Evolutionary conservation across 140 eudicot genomes (phyloP).

Genomic region (Stevia rebaudiana): DNA sequence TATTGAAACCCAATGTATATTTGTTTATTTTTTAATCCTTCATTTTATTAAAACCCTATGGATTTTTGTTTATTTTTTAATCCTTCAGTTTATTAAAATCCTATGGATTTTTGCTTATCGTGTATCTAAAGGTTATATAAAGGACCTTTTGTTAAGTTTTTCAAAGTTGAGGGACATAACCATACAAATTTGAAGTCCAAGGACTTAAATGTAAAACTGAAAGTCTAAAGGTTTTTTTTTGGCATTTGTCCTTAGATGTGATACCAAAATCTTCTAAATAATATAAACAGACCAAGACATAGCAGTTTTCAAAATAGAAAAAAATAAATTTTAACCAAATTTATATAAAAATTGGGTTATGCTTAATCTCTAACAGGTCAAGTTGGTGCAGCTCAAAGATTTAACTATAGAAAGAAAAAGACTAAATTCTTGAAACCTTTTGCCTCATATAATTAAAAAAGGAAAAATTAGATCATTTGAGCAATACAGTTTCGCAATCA

Average conservation of each 20-base stretch:
- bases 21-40: neutral
- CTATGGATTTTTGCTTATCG: neutral
- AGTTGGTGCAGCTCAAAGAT: neutral
- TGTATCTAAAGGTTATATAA: neutral
- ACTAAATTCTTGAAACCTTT: neutral
- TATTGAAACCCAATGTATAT: no score
- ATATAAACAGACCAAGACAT: no score
- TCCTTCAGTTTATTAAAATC: neutral
- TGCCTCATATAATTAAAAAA: no score
- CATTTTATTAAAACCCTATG: no score
- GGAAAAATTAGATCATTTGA: no score
- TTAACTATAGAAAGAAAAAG: neutral
- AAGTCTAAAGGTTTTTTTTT: no score
- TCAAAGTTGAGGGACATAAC: neutral
- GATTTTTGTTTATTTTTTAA: neutral
- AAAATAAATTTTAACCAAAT: no score
- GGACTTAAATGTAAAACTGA: neutral
- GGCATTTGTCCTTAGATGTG: no score
- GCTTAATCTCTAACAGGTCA: neutral
- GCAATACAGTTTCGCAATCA: neutral
- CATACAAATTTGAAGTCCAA: neutral
- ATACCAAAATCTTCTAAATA: no score
- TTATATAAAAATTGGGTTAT: neutral
- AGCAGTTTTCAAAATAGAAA: no score
- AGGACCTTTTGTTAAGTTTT: neutral